These are phyloP conservation scores for Sindora glabra DNA, from an alignment of 306 rosid genomes.

Conservation along the genomic window DNA sequence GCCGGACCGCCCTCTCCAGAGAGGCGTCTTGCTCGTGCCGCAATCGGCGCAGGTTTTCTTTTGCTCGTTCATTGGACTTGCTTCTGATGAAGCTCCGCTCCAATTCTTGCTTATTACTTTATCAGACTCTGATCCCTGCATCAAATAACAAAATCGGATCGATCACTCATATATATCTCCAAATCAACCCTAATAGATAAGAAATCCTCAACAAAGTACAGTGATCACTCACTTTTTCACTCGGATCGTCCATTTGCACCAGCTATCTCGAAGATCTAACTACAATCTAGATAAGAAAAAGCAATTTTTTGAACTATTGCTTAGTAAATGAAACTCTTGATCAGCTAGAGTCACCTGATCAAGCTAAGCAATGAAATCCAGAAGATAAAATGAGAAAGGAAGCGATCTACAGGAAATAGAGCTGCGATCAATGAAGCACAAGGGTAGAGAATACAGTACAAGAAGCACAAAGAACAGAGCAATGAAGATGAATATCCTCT, in stretches of 20 bases:
- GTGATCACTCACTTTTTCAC: constrained; percentile 50
- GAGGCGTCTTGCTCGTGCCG: constrained; percentile 56
- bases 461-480: constrained; percentile 18
- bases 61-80: constrained; percentile 29
- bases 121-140: constrained; percentile 77
- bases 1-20: constrained; percentile 99
- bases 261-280: constrained; percentile 50
- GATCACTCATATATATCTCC: constrained; percentile 14
- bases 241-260: constrained; percentile 59
- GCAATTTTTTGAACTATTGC: background rate
- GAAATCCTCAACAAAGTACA: background rate
- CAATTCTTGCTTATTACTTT: constrained; percentile 36
- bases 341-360: too few relatives aligned
- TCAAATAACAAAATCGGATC: background rate
- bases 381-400: too few relatives aligned
- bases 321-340: too few relatives aligned
- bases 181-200: background rate
- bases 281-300: constrained; percentile 21
- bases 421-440: too few relatives aligned
- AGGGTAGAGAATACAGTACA: constrained; percentile 6
- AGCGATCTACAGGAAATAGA: too few relatives aligned
- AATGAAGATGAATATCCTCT: too few relatives aligned
- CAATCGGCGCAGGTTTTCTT: constrained; percentile 92
- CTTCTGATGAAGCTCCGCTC: constrained; percentile 40
- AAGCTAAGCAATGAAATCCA: too few relatives aligned